phyloP scores from a whole-genome alignment of 2,329 filamentous ascomycete genomes.

The Colletotrichum aenigma region DNA sequence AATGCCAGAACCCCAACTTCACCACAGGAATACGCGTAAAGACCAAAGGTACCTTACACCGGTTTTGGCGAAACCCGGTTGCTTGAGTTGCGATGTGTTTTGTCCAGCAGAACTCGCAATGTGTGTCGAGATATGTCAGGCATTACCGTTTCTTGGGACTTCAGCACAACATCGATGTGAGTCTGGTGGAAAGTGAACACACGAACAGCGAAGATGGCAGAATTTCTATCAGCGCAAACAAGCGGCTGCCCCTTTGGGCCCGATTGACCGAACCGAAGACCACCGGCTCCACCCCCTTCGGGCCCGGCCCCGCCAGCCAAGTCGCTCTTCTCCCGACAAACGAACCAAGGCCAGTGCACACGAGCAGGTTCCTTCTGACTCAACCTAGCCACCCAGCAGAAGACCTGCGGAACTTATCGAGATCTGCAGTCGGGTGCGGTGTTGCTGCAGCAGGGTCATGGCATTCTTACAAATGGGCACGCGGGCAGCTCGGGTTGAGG shows the following conservation, averaged over 20 bases:
- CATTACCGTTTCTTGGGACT: neutral
- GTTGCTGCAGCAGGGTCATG: neutral
- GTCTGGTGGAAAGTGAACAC: neutral
- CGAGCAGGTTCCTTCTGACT: neutral
- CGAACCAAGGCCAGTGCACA: neutral
- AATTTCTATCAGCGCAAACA: neutral
- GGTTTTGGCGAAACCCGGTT: neutral
- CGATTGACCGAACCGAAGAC: neutral
- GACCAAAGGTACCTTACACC: neutral
- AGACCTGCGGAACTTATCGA: neutral
- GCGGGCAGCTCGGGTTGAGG: neutral
- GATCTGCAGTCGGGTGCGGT: neutral
- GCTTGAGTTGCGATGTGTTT: neutral
- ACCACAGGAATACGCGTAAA: neutral
- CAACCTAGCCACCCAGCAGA: neutral
- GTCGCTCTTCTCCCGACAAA: neutral
- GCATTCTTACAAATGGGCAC: neutral
- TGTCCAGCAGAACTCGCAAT: neutral
- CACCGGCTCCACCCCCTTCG: conserved; percentile 6
- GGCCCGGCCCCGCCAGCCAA: neutral
- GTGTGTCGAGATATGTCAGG: neutral
- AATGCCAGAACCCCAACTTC: neutral
- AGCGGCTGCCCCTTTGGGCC: neutral
- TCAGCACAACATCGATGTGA: neutral
- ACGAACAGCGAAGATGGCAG: neutral